A percentile compares a stretch with the other conserved stretches of the same genome.
Conservation (phyloP, 2,329 filamentous ascomycete species). For the Talaromyces albobiverticillius region DNA sequence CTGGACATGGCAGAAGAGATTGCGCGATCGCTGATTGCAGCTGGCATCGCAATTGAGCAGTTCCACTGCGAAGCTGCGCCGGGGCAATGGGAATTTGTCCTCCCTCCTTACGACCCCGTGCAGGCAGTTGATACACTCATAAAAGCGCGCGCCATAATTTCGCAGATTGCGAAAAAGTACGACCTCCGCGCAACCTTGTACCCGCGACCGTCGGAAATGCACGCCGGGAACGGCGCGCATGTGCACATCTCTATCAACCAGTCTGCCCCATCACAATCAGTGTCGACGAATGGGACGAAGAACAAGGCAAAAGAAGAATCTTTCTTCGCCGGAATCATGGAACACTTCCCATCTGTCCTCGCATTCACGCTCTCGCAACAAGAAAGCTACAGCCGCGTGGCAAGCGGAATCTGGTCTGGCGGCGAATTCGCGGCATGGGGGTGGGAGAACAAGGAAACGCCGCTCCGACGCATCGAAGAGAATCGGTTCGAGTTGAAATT, state of each 20-base stretch:
- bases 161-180: slow-evolving; percentile 13
- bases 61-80: slow-evolving; percentile 26
- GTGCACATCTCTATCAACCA: slow-evolving; percentile 24
- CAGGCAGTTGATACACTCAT: slow-evolving; percentile 24
- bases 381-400: slow-evolving; percentile 23
- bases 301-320: slow-evolving; percentile 11
- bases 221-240: slow-evolving; percentile 23
- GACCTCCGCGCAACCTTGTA: slow-evolving; percentile 23
- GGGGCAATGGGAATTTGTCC: slow-evolving; percentile 28
- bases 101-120: slow-evolving; percentile 21
- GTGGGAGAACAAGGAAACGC: slow-evolving; percentile 25
- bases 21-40: slow-evolving; percentile 14
- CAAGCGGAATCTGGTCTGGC: slow-evolving; percentile 25
- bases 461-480: slow-evolving; percentile 21
- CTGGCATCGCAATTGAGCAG: slow-evolving; percentile 23
- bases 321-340: slow-evolving; percentile 24
- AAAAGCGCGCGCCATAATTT: slow-evolving; percentile 23
- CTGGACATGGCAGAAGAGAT: slow-evolving; percentile 17
- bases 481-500: slow-evolving; percentile 27
- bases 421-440: slow-evolving; percentile 26
- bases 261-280: not conserved
- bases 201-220: slow-evolving; percentile 18
- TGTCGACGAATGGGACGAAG: too few relatives aligned
- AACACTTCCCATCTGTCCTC: slow-evolving; percentile 23
- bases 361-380: slow-evolving; percentile 24